Percentiles rank a stretch among this genome's conserved stretches.
These are phyloP conservation scores for Tetradesmus lagerheimii DNA, from an alignment of 139 green algal genomes.

Conservation along the genomic window DNA sequence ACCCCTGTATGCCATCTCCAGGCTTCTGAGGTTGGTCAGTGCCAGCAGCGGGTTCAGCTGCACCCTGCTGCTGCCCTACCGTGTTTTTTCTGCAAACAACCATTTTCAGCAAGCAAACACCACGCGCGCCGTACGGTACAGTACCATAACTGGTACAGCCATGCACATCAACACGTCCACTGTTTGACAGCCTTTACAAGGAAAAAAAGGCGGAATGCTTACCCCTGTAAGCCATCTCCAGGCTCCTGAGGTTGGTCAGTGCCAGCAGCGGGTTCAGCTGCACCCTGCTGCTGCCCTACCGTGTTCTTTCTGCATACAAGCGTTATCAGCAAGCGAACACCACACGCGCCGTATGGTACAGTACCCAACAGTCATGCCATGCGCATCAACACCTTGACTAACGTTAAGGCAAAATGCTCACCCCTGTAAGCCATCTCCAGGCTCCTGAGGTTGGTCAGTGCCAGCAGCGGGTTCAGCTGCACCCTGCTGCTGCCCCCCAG, in stretches of 20 bases:
- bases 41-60: slow-evolving; percentile 19
- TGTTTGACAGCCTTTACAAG: too few relatives aligned
- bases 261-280: slow-evolving; percentile 9
- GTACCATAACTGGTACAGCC: neutral
- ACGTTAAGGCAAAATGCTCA: neutral
- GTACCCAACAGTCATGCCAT: neutral
- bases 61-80: neutral
- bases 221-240: slow-evolving; percentile 28
- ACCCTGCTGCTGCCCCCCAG: neutral
- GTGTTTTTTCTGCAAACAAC: too few relatives aligned
- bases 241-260: neutral
- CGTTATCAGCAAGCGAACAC: too few relatives aligned
- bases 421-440: slow-evolving; percentile 24
- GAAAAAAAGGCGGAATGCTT: neutral
- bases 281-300: neutral
- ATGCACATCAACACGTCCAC: neutral
- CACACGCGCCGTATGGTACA: too few relatives aligned
- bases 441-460: slow-evolving; percentile 2
- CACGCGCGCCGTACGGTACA: too few relatives aligned
- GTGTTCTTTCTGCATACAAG: too few relatives aligned
- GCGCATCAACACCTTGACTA: neutral
- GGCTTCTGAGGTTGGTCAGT: neutral
- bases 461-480: slow-evolving; percentile 18
- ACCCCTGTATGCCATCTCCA: slow-evolving; percentile 28
- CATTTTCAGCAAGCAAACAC: too few relatives aligned